Evolutionary conservation across 331 rosid species (phyloP).

Genomic region (Quercus tomentella): DNA sequence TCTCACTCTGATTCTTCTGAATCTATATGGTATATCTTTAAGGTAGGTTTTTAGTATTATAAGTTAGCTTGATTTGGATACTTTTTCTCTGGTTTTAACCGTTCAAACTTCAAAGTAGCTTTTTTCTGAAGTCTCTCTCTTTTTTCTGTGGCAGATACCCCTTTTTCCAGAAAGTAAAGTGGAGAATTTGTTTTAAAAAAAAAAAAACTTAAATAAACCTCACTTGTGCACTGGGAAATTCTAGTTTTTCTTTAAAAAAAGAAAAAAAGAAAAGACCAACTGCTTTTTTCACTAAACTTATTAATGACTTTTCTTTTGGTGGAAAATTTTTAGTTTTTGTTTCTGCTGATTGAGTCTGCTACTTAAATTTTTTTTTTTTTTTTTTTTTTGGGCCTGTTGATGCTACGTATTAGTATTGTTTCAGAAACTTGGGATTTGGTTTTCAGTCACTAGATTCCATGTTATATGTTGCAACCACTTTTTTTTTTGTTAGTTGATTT

Average conservation of each 20-base stretch:
- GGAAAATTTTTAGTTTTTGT: background rate
- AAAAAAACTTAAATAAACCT: background rate
- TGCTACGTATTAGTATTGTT: background rate
- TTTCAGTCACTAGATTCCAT: background rate
- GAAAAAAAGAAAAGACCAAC: background rate
- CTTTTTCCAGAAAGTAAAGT: conserved; percentile 15
- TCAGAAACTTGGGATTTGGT: background rate
- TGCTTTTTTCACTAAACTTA: background rate
- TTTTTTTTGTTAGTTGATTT: background rate
- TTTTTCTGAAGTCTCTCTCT: conserved; percentile 22
- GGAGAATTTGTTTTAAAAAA: background rate
- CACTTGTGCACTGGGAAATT: background rate
- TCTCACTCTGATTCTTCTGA: conserved; percentile 39
- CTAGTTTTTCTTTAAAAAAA: background rate
- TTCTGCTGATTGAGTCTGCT: background rate
- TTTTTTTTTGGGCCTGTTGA: background rate
- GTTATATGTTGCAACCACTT: background rate
- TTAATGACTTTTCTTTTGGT: background rate
- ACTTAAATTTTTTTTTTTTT: background rate
- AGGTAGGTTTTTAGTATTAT: conserved; percentile 16
- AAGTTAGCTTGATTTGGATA: conserved; percentile 12
- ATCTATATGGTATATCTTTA: conserved; percentile 35
- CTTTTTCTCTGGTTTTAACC: conserved; percentile 21
- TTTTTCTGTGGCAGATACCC: conserved; percentile 28
- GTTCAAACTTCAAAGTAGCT: conserved; percentile 44